These are phyloP conservation scores for Dillenia turbinata DNA, from an alignment of 164 flowering plant species.

Conservation along the genomic window DNA sequence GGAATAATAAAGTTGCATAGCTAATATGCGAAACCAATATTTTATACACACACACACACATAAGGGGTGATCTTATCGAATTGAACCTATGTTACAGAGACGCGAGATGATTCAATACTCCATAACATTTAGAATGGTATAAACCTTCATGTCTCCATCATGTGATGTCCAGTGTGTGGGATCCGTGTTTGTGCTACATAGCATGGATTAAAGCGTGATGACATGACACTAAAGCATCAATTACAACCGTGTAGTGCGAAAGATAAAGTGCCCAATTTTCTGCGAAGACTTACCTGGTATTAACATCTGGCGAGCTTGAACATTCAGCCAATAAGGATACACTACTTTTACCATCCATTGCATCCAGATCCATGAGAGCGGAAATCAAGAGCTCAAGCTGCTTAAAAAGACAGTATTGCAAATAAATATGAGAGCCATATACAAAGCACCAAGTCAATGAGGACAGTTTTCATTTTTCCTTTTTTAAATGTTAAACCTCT, in stretches of 20 bases:
- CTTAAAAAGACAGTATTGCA: constrained; percentile 13
- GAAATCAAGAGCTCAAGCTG: constrained; percentile 88
- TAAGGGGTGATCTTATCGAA: too few relatives aligned
- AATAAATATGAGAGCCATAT: neutral
- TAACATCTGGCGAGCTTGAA: constrained; percentile 89
- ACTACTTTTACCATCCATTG: constrained; percentile 98
- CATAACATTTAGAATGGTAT: too few relatives aligned
- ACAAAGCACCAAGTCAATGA: constrained; percentile 1
- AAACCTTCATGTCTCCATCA: too few relatives aligned
- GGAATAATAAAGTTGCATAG: neutral
- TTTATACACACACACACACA: too few relatives aligned
- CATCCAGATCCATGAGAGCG: constrained; percentile 96
- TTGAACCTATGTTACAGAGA: too few relatives aligned
- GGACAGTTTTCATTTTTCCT: neutral
- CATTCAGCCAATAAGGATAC: constrained; percentile 85
- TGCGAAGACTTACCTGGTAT: constrained; percentile 9
- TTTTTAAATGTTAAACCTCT: constrained; percentile 46
- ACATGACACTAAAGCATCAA: too few relatives aligned
- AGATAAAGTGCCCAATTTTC: too few relatives aligned
- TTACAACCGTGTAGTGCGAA: too few relatives aligned
- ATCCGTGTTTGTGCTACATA: too few relatives aligned
- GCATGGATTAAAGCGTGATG: too few relatives aligned
- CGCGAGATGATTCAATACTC: too few relatives aligned
- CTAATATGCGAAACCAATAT: constrained; percentile 19
- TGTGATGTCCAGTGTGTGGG: too few relatives aligned